These are phyloP conservation scores for Spinellus fusiger DNA, from an alignment of 192 early-diverging fungal species.

Conservation along the genomic window DNA sequence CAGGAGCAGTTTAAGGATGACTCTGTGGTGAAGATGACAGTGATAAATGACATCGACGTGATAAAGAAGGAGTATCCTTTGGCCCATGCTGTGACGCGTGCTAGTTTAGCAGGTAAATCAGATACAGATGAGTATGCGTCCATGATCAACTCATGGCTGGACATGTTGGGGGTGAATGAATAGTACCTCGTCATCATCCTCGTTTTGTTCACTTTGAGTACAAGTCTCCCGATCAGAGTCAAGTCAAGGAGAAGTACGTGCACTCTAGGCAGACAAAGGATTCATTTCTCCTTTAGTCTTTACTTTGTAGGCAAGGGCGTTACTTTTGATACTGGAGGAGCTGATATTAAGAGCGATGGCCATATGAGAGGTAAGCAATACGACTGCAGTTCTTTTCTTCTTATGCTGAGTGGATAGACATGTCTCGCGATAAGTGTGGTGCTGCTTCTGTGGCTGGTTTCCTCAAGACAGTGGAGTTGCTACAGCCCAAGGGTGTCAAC, in stretches of 20 bases:
- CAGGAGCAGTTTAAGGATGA: slow-evolving; percentile 51
- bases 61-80: slow-evolving; percentile 80
- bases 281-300: slow-evolving; percentile 37
- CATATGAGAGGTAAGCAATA: slow-evolving; percentile 58
- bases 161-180: not conserved
- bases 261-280: not conserved
- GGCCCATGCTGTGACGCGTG: slow-evolving; percentile 71
- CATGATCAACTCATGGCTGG: too few species aligned
- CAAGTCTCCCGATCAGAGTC: slow-evolving; percentile 56
- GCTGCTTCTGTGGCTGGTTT: slow-evolving; percentile 81
- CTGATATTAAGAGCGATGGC: slow-evolving; percentile 78
- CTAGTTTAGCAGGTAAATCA: slow-evolving; percentile 63
- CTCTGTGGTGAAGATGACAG: slow-evolving; percentile 49
- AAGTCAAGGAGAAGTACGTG: slow-evolving; percentile 70
- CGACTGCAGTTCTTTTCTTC: not conserved
- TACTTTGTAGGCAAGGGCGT: slow-evolving; percentile 90
- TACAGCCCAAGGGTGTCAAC: slow-evolving; percentile 61
- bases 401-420: slow-evolving; percentile 31
- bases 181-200: slow-evolving; percentile 58
- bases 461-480: slow-evolving; percentile 59
- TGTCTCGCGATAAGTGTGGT: slow-evolving; percentile 90
- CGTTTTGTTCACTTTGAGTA: slow-evolving; percentile 64
- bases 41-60: slow-evolving; percentile 60
- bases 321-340: slow-evolving; percentile 87
- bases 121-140: too few species aligned